Conservation (phyloP, 306 rosid species). For the Vigna angularis region DNA sequence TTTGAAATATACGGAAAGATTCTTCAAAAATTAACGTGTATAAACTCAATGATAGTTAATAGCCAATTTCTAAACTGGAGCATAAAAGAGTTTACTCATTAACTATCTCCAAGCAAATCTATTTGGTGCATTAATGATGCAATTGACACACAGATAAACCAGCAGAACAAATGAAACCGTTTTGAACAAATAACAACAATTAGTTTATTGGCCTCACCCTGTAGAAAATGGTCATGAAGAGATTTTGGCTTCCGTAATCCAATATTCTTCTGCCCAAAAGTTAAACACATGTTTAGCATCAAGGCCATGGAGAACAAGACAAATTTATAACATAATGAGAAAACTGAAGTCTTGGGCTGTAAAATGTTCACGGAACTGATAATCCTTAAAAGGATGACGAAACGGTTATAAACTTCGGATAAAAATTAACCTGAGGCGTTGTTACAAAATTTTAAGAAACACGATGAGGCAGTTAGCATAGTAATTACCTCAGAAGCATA, state of each 20-base stretch:
- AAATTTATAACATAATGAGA: conserved; percentile 17
- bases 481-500: conserved; percentile 65
- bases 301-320: conserved; percentile 5
- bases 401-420: neutral
- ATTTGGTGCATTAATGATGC: conserved; percentile 20
- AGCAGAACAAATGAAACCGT: conserved; percentile 11
- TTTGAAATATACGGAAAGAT: conserved; percentile 28
- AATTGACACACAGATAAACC: conserved; percentile 24
- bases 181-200: conserved; percentile 40
- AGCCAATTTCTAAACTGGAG: conserved; percentile 21
- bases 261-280: conserved; percentile 56
- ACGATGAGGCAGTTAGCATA: neutral
- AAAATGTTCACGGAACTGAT: conserved; percentile 11
- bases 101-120: conserved; percentile 13
- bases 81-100: conserved; percentile 21
- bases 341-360: neutral
- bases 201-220: conserved; percentile 57
- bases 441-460: conserved; percentile 8
- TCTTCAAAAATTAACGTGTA: conserved; percentile 27
- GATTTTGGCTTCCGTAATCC: conserved; percentile 63
- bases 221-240: conserved; percentile 52
- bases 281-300: conserved; percentile 40
- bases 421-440: conserved; percentile 17
- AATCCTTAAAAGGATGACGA: conserved; percentile 27
- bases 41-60: conserved; percentile 29